Evolutionary conservation across 2,329 filamentous ascomycete species (phyloP).

Genomic region (Ascomycota sp.): DNA sequence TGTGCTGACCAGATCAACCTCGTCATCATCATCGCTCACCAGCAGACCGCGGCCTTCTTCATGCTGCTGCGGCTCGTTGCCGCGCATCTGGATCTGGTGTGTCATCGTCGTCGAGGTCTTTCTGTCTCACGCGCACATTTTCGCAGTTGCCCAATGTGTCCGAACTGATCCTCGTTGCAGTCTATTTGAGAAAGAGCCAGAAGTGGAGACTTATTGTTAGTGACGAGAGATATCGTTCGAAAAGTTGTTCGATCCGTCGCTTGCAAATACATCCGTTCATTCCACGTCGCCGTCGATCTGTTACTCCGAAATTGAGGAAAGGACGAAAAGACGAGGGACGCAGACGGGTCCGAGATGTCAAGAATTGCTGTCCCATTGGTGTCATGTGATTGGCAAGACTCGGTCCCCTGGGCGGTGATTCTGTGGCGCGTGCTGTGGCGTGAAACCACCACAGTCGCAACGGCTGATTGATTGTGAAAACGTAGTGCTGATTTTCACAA

Average conservation of each 20-base stretch:
- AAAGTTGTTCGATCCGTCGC: no score
- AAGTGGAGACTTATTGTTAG: no score
- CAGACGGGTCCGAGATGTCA: no score
- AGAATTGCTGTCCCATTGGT: neutral
- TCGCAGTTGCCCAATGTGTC: neutral
- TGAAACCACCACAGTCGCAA: no score
- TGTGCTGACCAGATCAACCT: constrained; percentile 2
- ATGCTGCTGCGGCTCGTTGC: constrained; percentile 8
- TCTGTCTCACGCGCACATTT: constrained; percentile 3
- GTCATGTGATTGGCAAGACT: neutral
- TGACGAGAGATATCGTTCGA: no score
- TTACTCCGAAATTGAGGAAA: neutral
- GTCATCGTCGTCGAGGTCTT: constrained; percentile 10
- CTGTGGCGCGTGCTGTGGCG: no score
- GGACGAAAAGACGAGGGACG: neutral
- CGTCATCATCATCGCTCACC: constrained; percentile 7
- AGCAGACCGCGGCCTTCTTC: constrained; percentile 14
- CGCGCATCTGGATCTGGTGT: constrained; percentile 9
- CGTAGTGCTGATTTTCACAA: no score
- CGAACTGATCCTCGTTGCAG: neutral
- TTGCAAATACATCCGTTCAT: no score
- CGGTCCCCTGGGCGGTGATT: no score
- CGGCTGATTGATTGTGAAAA: no score
- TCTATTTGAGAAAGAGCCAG: neutral
- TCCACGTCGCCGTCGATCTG: no score